Percentiles rank a stretch among this genome's conserved stretches.
These are phyloP conservation scores for Solanum chilense DNA, from an alignment of 257 asterid species.

Conservation along the genomic window DNA sequence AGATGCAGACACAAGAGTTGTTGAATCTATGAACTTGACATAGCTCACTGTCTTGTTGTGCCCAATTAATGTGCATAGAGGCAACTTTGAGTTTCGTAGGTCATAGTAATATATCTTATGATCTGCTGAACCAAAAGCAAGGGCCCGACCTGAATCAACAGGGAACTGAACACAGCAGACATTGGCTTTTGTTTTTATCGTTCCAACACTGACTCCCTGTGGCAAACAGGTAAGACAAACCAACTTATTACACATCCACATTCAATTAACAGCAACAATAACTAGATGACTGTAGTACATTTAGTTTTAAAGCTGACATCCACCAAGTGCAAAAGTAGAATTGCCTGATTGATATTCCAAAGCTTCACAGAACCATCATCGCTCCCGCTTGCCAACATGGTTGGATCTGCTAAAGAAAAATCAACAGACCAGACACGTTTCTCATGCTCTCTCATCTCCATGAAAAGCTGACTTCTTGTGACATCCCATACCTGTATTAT, in stretches of 20 bases:
- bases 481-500: constrained; percentile 86
- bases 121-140: constrained; percentile 98
- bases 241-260: constrained; percentile 38
- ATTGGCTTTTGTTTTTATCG: constrained; percentile 93
- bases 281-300: constrained; percentile 60
- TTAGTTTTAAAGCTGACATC: constrained; percentile 92
- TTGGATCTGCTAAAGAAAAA: constrained; percentile 88
- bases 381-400: constrained; percentile 95
- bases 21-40: constrained; percentile 84
- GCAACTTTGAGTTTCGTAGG: constrained; percentile 79
- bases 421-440: constrained; percentile 95
- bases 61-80: constrained; percentile 77
- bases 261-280: constrained; percentile 27
- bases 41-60: constrained; percentile 95
- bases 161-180: constrained; percentile 98
- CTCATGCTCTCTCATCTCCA: constrained; percentile 96
- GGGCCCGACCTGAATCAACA: constrained; percentile 57
- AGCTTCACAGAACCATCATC: constrained; percentile 97
- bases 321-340: constrained; percentile 89
- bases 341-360: constrained; percentile 99
- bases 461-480: constrained; percentile 73
- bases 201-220: constrained; percentile 88
- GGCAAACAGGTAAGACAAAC: constrained; percentile 49
- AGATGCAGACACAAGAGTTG: constrained; percentile 94
- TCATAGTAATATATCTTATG: constrained; percentile 89